Base-by-base conservation (phyloP, 345 rosid species). In the Hibiscus mutabilis region DNA sequence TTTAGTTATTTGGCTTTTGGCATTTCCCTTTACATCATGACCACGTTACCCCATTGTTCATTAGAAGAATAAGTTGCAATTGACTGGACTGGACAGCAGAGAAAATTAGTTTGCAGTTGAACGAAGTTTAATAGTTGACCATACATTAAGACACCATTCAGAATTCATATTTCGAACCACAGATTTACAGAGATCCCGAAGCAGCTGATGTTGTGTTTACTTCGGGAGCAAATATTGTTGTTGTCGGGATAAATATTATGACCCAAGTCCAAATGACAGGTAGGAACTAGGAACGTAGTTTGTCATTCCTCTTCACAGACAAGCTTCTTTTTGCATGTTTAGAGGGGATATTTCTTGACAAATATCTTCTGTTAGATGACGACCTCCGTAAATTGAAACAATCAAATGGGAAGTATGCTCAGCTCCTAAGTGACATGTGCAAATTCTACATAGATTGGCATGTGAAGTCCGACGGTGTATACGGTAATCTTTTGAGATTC, bases 181-280 rank as follows among this genome's bases (percentile, higher is more conserved):
- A 95, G 99, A 90, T 95, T 62, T 85, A 87, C 71, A 91, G 96
- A 75, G 99, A 95, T 73, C 97, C 99, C 19, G 97, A 95, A 81
- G 99, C 99, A 44, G 99, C 99, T 31, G 99, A 95, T 82, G 69
- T 90, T 16, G 97, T 95, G 81, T 90, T 95, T 69, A 95, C 99
- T n/a, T 95, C 86, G 7, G 97, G 97, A 37, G 99, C 97, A 46
- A 79, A 89, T 83, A 86, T 92, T 57, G 77, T 68, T 58, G 91
- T 90, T 74, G 93, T 95, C 56, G 99, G 99, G 75, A 87, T 95
- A 66, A 90, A 95, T 81, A 90, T 95, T 71, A 95, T 97, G 22
- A 95, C 99, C 52, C 99, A 95, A 82, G 86, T 88, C 76, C 80
- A 74, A 80, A 59, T 92, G 72, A 76, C 96, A 81, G 99, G 99